Base-by-base conservation (phyloP, 179 eudicot species). In the Sideroxylon spinosum region DNA sequence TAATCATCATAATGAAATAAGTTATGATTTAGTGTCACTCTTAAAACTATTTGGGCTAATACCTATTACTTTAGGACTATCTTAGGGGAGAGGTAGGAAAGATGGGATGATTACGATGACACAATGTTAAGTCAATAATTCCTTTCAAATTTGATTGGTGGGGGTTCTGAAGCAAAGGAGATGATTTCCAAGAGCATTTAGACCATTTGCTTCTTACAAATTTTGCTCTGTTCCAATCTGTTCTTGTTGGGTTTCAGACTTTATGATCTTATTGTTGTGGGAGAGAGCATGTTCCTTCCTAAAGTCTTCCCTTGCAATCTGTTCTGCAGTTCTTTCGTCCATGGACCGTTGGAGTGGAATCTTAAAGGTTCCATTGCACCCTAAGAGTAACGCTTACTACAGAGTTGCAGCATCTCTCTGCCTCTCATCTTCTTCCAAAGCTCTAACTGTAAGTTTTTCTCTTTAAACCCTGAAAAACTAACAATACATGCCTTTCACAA, bases 261-360 rank as follows among this genome's bases (percentile, higher is more conserved):
- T 37, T 37, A 37, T 37, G 44, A 37, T 37, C 2, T 29, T 29
- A 37, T 37, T 37, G 44, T 37, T 37, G 44, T 37, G 44, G 44
- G 44, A 37, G 44, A 37, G 44, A 37, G 44, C 44, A 37, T 37
- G 44, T 37, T 37, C 44, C 44, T 17, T 46, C 0, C 57, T 20
- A 49, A 70, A 46, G 16, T 25, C 28, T 4, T 46, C 26, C 20
- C 55, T 70, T 19, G 23, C 60, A 72, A 23, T 14, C 20, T 72
- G 25, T 25, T 26, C 57, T 76, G 72, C 52, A 73, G 72, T 50
- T 50, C 44, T 10, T 80, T 75, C 23, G 23, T 56, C 81, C 68
- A 95, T 93, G 98, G 98, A 89, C 53, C 98, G 93, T 76, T 95
- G 98, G 98, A 86, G 79, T 53, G 93, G 98, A 62, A 74, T 91